Base-by-base conservation (phyloP, 371 early-diverging fungal genomes). In the Mortierella sp. region DNA sequence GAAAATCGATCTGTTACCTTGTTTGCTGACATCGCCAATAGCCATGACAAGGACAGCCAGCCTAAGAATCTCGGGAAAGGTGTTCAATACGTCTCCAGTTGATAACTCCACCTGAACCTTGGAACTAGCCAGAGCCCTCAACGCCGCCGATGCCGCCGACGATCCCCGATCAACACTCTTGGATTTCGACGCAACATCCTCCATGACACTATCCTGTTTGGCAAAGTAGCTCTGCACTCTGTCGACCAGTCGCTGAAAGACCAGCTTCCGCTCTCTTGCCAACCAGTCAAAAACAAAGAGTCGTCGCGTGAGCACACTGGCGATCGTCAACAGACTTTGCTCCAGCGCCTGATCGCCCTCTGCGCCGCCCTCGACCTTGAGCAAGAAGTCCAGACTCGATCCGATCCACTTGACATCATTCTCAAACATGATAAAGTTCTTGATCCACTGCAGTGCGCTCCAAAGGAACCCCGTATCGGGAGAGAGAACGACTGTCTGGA, bases 261-360 rank as follows among this genome's bases (percentile, higher is more conserved):
- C 26, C 6, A 64, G 8, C 29, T 68, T 72, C n/a, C 68, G 65
- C 37, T 81, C 81, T 0, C 58, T 66, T 1, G 65, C 65, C 24
- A 83, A 22, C 83, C 83, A 83, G 45, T 78, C 76, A 64, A 75
- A 78, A 9, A 78, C 77, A 19, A 78, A 69, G 9, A 63, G 29
- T 11, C 83, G 55, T n/a, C 37, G 26, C 31, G 66, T 69, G 52
- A 83, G 26, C 19, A 78, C 53, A 13, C 68, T 71, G 2, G 76
- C 68, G 13, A 75, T 37, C 19, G 76, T 63, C 67, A 75, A 29
- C 24, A 83, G 52, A 63, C 83, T 78, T 31, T 74, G 69, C 66
- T 83, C 83, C 37, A 74, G 19, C 10, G 63, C 53, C 14, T 61
- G 53, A 10, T 77, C 71, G 13, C 29, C 65, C 2, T 77, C 79